phyloP scores from a whole-genome alignment of 768 basidiomycete species.

The Podaxis carcinomalis region DNA sequence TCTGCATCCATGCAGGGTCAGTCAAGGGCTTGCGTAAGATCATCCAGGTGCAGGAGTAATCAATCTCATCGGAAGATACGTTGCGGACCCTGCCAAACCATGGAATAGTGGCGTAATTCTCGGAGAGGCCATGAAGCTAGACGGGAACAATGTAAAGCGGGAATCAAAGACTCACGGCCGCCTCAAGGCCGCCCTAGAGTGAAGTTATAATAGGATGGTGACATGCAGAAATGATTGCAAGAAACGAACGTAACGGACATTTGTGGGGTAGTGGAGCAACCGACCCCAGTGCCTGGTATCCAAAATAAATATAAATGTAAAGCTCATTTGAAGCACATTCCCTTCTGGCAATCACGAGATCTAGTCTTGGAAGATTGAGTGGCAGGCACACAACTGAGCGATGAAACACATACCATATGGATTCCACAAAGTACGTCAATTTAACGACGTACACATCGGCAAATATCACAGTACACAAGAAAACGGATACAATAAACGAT shows the following conservation, averaged over 20 bases:
- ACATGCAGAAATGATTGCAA: neutral
- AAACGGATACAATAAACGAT: constrained; percentile 7
- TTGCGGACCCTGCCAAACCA: neutral
- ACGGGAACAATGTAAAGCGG: too few relatives aligned
- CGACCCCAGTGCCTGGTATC: neutral
- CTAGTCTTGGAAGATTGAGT: neutral
- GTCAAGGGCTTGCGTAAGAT: neutral
- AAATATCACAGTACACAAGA: neutral
- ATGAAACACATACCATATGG: neutral
- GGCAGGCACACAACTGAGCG: neutral
- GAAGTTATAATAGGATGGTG: neutral
- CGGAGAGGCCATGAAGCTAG: too few relatives aligned
- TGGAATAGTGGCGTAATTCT: neutral
- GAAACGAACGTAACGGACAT: neutral
- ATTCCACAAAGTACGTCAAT: neutral
- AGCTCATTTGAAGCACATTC: neutral
- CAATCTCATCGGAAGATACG: neutral
- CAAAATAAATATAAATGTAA: neutral
- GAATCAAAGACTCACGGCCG: too few relatives aligned
- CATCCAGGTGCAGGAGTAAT: neutral
- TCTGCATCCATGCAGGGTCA: neutral
- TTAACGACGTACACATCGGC: neutral
- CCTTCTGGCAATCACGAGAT: neutral
- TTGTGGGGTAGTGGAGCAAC: neutral
- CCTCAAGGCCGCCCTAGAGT: neutral